Percentiles rank a stretch among this genome's conserved stretches.
Conservation (phyloP, 805 yeast genomes). For the Dipodascus albidus region DNA sequence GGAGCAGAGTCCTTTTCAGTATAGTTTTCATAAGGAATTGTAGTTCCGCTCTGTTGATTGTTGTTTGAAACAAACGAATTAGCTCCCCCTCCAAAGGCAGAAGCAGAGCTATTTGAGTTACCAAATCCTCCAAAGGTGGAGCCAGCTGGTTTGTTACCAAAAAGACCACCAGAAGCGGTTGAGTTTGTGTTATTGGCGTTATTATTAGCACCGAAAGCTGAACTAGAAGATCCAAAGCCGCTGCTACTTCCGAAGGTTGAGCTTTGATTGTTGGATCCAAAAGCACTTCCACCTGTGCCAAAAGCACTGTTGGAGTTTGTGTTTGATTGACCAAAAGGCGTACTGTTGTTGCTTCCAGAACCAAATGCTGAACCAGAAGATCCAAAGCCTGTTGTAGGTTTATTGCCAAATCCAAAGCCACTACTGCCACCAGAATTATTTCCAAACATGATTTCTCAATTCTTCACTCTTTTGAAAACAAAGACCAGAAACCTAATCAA, state of each 20-base stretch:
- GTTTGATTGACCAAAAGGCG: slow-evolving; percentile 14
- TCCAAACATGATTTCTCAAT: neutral
- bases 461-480: neutral
- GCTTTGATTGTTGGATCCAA: slow-evolving; percentile 11
- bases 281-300: slow-evolving; percentile 9
- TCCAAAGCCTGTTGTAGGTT: neutral
- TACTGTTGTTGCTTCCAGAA: slow-evolving; percentile 9
- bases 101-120: slow-evolving; percentile 9
- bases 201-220: slow-evolving; percentile 11
- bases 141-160: slow-evolving; percentile 11
- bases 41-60: slow-evolving; percentile 51
- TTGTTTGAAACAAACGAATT: slow-evolving; percentile 24
- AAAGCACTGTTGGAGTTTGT: slow-evolving; percentile 12
- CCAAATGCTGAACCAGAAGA: neutral
- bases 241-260: slow-evolving; percentile 12
- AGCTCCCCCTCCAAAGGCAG: slow-evolving; percentile 15
- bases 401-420: neutral
- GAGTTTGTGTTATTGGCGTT: neutral
- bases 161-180: slow-evolving; percentile 12
- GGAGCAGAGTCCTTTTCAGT: slow-evolving; percentile 60
- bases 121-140: slow-evolving; percentile 4
- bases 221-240: slow-evolving; percentile 14
- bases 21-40: slow-evolving; percentile 55
- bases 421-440: neutral
- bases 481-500: neutral